Conservation (phyloP, 2,329 filamentous ascomycete species). For the Biscogniauxia marginata region DNA sequence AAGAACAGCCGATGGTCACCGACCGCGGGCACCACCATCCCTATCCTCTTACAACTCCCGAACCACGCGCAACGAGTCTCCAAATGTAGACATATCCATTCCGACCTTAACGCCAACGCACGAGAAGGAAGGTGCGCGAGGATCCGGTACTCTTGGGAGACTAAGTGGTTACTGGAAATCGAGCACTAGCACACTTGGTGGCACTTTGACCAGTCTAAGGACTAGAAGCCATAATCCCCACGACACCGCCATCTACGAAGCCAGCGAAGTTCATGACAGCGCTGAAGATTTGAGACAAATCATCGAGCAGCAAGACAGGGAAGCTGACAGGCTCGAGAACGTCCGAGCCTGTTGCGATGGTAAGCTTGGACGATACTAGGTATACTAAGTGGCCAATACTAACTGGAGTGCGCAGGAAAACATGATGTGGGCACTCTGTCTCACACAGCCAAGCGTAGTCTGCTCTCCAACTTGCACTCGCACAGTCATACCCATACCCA, state of each 20-base stretch:
- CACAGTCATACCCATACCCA: constrained; percentile 32
- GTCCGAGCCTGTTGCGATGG: constrained; percentile 97
- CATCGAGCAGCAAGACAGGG: constrained; percentile 74
- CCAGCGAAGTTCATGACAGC: constrained; percentile 67
- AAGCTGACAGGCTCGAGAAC: constrained; percentile 83
- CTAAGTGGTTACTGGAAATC: constrained; percentile 61
- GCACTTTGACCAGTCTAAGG: constrained; percentile 53
- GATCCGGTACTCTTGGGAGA: constrained; percentile 52
- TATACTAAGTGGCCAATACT: constrained; percentile 13
- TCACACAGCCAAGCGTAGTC: constrained; percentile 45
- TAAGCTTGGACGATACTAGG: constrained; percentile 46
- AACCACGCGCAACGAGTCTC: constrained; percentile 65
- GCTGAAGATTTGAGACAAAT: constrained; percentile 80
- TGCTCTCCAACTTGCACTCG: constrained; percentile 33
- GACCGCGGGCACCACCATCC: constrained; percentile 59
- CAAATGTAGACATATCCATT: constrained; percentile 48
- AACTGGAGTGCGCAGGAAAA: constrained; percentile 53
- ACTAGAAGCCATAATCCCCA: constrained; percentile 48
- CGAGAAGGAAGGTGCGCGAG: constrained; percentile 35
- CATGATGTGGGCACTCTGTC: constrained; percentile 68
- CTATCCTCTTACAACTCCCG: constrained; percentile 80
- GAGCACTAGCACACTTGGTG: constrained; percentile 37
- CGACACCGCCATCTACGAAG: constrained; percentile 55
- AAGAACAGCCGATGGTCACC: constrained; percentile 42
- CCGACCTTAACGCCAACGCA: constrained; percentile 57